Base-by-base conservation (phyloP, 805 yeast species). In the Alloascoidea hylecoeti region DNA sequence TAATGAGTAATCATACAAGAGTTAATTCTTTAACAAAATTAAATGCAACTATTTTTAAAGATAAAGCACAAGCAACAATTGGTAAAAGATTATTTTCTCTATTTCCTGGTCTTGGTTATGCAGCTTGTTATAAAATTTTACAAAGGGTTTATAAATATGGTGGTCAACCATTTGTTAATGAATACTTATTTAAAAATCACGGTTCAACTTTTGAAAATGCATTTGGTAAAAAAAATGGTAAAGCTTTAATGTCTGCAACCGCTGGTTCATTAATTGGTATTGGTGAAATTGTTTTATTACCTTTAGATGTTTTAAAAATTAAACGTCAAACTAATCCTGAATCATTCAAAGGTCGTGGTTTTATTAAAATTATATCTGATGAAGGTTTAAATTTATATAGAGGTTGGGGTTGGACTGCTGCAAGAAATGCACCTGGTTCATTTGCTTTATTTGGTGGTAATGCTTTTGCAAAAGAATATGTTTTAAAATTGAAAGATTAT, bases 361-460 rank as follows among this genome's bases (percentile, higher is more conserved):
- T 92, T 64, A 43, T 88, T 48, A 80, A 72, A 60, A 84, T 92
- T 52, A 56, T 92, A 43, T 54, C 67, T 40, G 98, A 92, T 56
- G 98, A 92, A 64, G 97, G 98, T 15, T 70, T 85, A 42, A 85
- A 92, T 16, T 68, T 92, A 49, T 92, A 92, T 66, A 72, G 96
- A 57, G 99, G 99, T 47, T 88, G 96, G 95, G 97, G 96, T 42
- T 92, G 99, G 99, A 92, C 99, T 42, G 94, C 94, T 49, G 99
- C 99, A 34, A 80, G 99, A 73, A 92, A 92, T 58, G 96, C 97
- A 2, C 99, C 99, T 30, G 99, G 99, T 42, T 85, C 96, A 2
- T 92, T 92, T 55, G 95, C 97, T 14, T 68, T 92, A 41, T 92
- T 92, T 49, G 99, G 99, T 49, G 99, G 97, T 63, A 86, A 89